Base-by-base conservation (phyloP, 2,329 filamentous ascomycete species). In the Sclerotinia nivalis region DNA sequence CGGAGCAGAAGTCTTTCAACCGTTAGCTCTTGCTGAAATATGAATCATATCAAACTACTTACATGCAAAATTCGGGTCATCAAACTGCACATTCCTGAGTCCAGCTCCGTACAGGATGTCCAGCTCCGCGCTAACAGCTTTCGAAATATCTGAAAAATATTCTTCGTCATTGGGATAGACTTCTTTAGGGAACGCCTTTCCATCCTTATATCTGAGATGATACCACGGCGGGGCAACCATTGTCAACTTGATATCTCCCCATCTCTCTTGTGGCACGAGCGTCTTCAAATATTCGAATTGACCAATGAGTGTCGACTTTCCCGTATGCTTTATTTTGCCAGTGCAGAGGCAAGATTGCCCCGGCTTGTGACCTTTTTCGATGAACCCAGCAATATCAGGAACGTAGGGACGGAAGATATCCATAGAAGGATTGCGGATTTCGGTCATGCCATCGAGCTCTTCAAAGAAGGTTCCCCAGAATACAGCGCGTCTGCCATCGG, bases 221-320 rank as follows among this genome's bases (percentile, higher is more conserved):
- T 91, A 91, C 85, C 89, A 91, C 77, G 87, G 87, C 1, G 88
- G 88, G 7, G 88, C 87, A 28, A 88, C 86, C 75, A 91, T 81
- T n/a, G 89, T 91, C 74, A 91, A 84, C 81, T 92, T 91, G 79
- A 89, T 86, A 72, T 90, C 87, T 72, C 87, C 86, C 75, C 89
- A 86, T 69, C 87, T 82, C 40, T 88, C 86, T 40, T 87, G 82
- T 0, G 89, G 85, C 0, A 91, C 83, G 20, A 86, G 78, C 66
- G 80, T 83, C 77, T 88, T 87, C 68, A 91, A 82, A 70, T 85
- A 85, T 71, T 88, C 84, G 73, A 88, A 86, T 76, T 90, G 85
- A 52, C 85, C 84, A 62, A 86, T 78, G 75, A 83, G 82, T 0
- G 81, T 82, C 73, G 61, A 64, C n/a, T 81, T 83, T 52, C 81